Evolutionary conservation across 345 rosid genomes (phyloP), one percentile per base, ranked within the genome.

Genomic region (Erodium maritimum): DNA sequence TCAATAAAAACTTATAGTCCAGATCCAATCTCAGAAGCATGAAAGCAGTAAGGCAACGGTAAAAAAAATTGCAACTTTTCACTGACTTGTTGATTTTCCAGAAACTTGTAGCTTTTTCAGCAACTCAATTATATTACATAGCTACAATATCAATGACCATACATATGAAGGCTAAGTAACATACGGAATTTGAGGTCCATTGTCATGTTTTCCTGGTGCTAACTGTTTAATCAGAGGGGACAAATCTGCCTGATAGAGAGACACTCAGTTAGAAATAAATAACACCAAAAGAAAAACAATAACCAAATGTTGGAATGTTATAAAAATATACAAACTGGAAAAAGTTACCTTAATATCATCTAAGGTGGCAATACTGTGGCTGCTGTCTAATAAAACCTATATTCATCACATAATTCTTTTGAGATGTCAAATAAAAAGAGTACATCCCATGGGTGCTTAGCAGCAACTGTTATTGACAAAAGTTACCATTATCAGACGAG

Each of bases 401-500:
- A 75, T 66, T 69, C n/a, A 69, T 45, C 48, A 75, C 13, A 67
- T 34, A 22, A 56, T 23, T 53, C 17, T 37, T 10, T 21, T 79
- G 19, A 76, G 65, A 69, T 21, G 54, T 54, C 58, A 50, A 24
- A 48, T 25, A 55, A 13, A 6, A 1, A 52, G 1, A 20, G 25
- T 42, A 42, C 12, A 42, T 10, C 3, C 48, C 3, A n/a, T 56
- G 20, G 21, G 18, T 11, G 0, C 3, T 24, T 34, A 3, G 42
- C 20, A 21, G 17, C 20, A 46, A 50, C 48, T 50, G 58, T 52
- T 56, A 62, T 34, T 23, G 29, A 54, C 29, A 52, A 23, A 67
- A 54, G 61, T 14, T 79, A 90, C 96, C 96, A 91, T 82, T 70
- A 91, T 77, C 61, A 91, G 81, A 61, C 98, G 98, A 80, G 90